A percentile compares a stretch with the other conserved stretches of the same genome.
These are phyloP conservation scores for Aspergillus brasiliensis DNA, from an alignment of 2,329 filamentous ascomycete genomes.

Conservation along the genomic window DNA sequence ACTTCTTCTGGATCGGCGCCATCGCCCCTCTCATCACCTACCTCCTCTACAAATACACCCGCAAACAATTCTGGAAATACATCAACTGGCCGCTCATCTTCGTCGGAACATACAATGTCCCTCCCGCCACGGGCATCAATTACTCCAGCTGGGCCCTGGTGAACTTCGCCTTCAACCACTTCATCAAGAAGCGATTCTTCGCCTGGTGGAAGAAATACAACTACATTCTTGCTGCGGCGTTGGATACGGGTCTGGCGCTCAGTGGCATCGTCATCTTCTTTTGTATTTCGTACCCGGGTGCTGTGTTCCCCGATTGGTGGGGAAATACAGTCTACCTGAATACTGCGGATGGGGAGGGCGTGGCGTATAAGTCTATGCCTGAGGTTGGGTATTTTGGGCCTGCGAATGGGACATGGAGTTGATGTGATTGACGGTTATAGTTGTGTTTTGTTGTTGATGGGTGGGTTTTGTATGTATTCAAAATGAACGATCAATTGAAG, in stretches of 20 bases:
- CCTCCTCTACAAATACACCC: constrained; percentile 29
- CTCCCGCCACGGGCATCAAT: constrained; percentile 37
- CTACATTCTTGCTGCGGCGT: constrained; percentile 45
- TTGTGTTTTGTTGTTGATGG: not conserved
- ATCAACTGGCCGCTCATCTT: constrained; percentile 38
- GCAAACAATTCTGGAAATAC: constrained; percentile 38
- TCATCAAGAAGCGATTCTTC: constrained; percentile 57
- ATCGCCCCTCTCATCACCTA: constrained; percentile 24
- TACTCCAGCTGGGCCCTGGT: constrained; percentile 40
- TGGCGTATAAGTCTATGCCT: constrained; percentile 31
- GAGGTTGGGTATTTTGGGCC: constrained; percentile 35
- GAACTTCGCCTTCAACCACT: constrained; percentile 75
- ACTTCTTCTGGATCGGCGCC: constrained; percentile 57
- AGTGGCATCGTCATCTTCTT: constrained; percentile 41
- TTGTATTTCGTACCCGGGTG: constrained; percentile 36
- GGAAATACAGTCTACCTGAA: constrained; percentile 37
- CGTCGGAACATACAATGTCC: constrained; percentile 31
- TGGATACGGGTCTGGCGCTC: constrained; percentile 39
- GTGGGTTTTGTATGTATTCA: not conserved
- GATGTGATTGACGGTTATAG: not conserved
- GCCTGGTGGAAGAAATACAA: constrained; percentile 49
- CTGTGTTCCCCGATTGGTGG: constrained; percentile 36
- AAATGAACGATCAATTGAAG: too few relatives aligned
- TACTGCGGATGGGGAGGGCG: constrained; percentile 33
- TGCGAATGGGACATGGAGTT: constrained; percentile 32